phyloP scores from a whole-genome alignment of 805 yeast genomes.

The Jamesozyma rosinii region DNA sequence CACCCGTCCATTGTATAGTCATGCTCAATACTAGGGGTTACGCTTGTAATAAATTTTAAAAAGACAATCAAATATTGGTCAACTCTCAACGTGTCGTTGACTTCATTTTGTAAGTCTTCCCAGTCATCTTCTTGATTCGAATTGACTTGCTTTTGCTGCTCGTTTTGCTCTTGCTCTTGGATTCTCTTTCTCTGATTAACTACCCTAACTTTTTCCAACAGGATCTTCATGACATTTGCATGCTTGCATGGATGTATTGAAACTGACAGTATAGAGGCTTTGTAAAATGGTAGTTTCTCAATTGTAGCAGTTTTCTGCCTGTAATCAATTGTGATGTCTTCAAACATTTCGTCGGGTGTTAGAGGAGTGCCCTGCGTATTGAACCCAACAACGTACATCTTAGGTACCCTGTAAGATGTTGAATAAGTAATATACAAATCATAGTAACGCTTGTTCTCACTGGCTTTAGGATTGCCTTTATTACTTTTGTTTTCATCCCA shows the following conservation, averaged over 20 bases:
- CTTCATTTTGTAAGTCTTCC: conserved; percentile 42
- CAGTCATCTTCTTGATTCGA: conserved; percentile 38
- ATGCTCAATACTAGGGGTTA: conserved; percentile 94
- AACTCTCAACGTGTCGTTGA: conserved; percentile 53
- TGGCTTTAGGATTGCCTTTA: conserved; percentile 12
- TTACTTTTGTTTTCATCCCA: conserved; percentile 22
- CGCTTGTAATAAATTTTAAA: conserved; percentile 90
- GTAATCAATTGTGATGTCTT: conserved; percentile 86
- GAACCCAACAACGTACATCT: conserved; percentile 84
- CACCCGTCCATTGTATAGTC: conserved; percentile 98
- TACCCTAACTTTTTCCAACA: conserved; percentile 64
- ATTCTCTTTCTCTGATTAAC: conserved; percentile 36
- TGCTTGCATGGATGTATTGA: conserved; percentile 96
- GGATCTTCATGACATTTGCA: conserved; percentile 84
- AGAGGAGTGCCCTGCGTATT: conserved; percentile 76
- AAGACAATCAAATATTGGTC: conserved; percentile 88
- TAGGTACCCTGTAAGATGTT: conserved; percentile 92
- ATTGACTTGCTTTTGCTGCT: conserved; percentile 16
- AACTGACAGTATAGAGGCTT: conserved; percentile 52
- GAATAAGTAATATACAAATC: conserved; percentile 88
- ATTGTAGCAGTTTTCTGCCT: conserved; percentile 94
- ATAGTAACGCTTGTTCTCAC: conserved; percentile 52
- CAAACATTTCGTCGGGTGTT: conserved; percentile 84
- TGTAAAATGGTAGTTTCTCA: conserved; percentile 79
- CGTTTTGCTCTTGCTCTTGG: conserved; percentile 40